Conservation (phyloP, 1,284 basidiomycete species). For the Ceratobasidium sp. region DNA sequence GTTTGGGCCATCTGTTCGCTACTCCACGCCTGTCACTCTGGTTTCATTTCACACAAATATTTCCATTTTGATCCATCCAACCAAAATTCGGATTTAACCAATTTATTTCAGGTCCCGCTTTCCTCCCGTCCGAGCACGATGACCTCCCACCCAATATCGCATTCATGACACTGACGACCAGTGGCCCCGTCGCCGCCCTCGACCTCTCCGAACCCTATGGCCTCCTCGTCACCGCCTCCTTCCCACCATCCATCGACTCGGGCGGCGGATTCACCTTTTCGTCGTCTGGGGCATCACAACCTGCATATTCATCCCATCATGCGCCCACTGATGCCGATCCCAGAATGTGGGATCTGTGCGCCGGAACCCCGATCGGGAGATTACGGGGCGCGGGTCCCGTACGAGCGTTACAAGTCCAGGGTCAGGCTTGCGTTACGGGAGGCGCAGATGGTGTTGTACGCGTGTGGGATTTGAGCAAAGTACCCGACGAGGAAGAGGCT, state of each 20-base stretch:
- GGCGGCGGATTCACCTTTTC: slow-evolving; percentile 7
- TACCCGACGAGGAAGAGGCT: slow-evolving; percentile 72
- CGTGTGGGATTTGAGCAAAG: slow-evolving; percentile 85
- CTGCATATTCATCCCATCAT: slow-evolving; percentile 14
- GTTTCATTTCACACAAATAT: slow-evolving; percentile 16
- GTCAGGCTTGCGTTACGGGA: slow-evolving; percentile 89
- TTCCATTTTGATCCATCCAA: slow-evolving; percentile 38
- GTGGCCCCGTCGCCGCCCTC: slow-evolving; percentile 82
- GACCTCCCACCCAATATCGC: slow-evolving; percentile 93
- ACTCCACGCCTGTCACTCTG: background rate
- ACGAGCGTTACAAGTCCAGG: slow-evolving; percentile 93
- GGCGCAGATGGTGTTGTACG: slow-evolving; percentile 84
- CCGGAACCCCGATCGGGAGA: slow-evolving; percentile 80
- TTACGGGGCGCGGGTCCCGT: slow-evolving; percentile 72
- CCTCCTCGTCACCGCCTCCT: slow-evolving; percentile 85
- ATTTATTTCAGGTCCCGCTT: slow-evolving; percentile 74
- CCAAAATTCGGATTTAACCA: slow-evolving; percentile 41
- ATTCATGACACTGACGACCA: slow-evolving; percentile 90
- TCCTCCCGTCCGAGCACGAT: slow-evolving; percentile 96
- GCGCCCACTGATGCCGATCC: slow-evolving; percentile 73
- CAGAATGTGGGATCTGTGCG: slow-evolving; percentile 87
- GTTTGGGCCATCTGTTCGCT: background rate
- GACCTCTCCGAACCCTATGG: slow-evolving; percentile 98
- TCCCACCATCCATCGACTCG: slow-evolving; percentile 40
- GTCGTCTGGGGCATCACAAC: slow-evolving; percentile 8